Base-by-base conservation (phyloP, 495 filamentous ascomycete species). In the Baudoinia panamericana region DNA sequence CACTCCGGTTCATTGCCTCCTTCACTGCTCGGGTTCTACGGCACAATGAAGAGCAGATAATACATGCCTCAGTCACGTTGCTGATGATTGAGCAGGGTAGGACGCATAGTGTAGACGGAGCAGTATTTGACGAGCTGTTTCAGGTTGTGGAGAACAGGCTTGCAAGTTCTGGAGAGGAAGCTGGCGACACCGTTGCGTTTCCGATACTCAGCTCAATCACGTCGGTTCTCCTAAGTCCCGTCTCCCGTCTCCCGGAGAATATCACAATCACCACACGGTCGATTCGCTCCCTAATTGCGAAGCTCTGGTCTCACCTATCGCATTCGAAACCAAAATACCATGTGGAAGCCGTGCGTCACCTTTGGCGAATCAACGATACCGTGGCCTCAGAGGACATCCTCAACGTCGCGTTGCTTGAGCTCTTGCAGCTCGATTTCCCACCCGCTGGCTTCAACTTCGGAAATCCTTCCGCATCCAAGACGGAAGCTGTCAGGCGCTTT, bases 281-380 rank as follows among this genome's bases (percentile, higher is more conserved):
- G 13, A 71, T 87, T 13, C 67, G 76, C 9, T 63, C 71, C 18
- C 58, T 94, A 15, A 75, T 90, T 11, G 67, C 64, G 11, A 67
- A 75, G 43, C 64, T 87, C 0, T 96, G 88, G 88, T 48, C 62
- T 18, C 86, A 80, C 55, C 63, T 95, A 24, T 83, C 84, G 0
- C 77, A 83, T 17, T 62, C 77, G 15, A 78, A 76, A 41, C 87
- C 85, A 0, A 92, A 92, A 53, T 87, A 87, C 48, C 90, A 93
- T 56, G 84, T 96, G 17, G 88, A 96, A 58, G 76, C 84, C 24
- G 83, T 92, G 32, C 79, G 82, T 35, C 81, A 75, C 46, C 60
- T 96, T 11, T 92, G 87, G 81, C 73, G 81, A 35, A 62, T 96
- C 30, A 84, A 96, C 50, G 73, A 68, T 19, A 73, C 93, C 12